Percentiles rank a stretch among this genome's conserved stretches.
phyloP scores from a whole-genome alignment of 495 filamentous ascomycete genomes.

The Astrothelium subdiscretum region DNA sequence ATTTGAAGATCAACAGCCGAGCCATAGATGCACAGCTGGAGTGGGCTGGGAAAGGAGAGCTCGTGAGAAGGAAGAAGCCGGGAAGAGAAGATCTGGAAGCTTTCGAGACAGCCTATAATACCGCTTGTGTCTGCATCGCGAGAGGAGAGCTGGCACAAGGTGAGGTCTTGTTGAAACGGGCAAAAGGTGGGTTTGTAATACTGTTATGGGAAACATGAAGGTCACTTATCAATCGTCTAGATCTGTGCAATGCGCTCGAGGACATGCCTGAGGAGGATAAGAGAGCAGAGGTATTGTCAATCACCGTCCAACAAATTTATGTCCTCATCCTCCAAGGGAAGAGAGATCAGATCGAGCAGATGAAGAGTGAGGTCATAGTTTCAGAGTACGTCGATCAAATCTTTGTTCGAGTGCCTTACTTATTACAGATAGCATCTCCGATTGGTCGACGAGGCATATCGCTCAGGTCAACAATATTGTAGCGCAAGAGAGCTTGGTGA shows the following conservation, averaged over 20 bases:
- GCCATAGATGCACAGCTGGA: constrained; percentile 78
- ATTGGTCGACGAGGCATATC: constrained; percentile 63
- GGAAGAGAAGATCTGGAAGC: constrained; percentile 69
- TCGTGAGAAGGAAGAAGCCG: constrained; percentile 44
- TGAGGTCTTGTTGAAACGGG: constrained; percentile 67
- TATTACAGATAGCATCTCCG: constrained; percentile 39
- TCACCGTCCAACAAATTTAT: constrained; percentile 78
- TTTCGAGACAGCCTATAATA: constrained; percentile 91
- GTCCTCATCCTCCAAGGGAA: constrained; percentile 63
- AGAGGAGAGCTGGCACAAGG: constrained; percentile 64
- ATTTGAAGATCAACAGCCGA: constrained; percentile 72
- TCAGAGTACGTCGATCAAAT: constrained; percentile 40
- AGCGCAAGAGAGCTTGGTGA: constrained; percentile 43
- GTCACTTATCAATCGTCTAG: constrained; percentile 24
- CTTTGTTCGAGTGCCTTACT: not conserved
- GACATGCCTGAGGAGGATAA: constrained; percentile 78
- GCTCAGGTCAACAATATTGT: constrained; percentile 68
- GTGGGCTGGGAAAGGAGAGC: constrained; percentile 55
- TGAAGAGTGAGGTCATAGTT: constrained; percentile 53
- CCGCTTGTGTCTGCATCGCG: constrained; percentile 75
- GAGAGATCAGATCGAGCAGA: constrained; percentile 54
- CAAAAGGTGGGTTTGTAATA: constrained; percentile 43
- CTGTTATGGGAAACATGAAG: not conserved
- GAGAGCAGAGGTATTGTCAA: constrained; percentile 69
- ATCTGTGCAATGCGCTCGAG: constrained; percentile 72